Base-by-base conservation (phyloP, 208 protist genomes). In the Crithidia bombi region DNA sequence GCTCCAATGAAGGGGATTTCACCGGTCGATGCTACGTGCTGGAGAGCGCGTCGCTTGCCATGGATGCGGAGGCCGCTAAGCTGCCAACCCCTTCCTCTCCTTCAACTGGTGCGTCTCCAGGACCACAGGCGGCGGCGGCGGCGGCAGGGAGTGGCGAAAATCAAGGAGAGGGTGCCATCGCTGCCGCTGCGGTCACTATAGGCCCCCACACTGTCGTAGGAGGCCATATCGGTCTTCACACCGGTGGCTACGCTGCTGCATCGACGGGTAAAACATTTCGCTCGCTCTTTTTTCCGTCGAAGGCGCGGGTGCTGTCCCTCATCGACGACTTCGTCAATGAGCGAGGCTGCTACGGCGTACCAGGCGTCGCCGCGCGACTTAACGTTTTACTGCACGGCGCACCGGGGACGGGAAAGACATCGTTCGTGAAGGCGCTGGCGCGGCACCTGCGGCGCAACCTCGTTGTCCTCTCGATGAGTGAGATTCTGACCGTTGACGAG, bases 401-500 rank as follows among this genome's bases (percentile, higher is more conserved):
- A 23, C 95, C 96, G 12, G 97, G 97, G 0, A 98, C 96, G 9
- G 96, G 90, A 26, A 98, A 98, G 77, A 99, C 96, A 15, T 91
- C 86, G 32, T 75, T 95, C 43, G 85, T 97, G 23, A 93, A 94
- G 59, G 86, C 87, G 6, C 81, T 98, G 21, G 95, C 95, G n/a
- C 55, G 61, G 6, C 68, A 90, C 58, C 74, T 94, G 41, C 51
- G 65, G 32, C 89, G 94, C 11, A 65, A 94, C 61, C 76, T 98
- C 35, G 80, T 97, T 21, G 67, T 79, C 10, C 59, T 98, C 5
- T 83, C 85, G 12, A 86, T 98, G 62, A 61, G 74, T 33, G 75
- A 64, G 6, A 76, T 98, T 64, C 39, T 81, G 44, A 97, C 91
- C 17, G 87, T 90, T 46, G 66, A 75, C 38, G 75, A 77, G 57